Conservation (phyloP, 331 rosid genomes). For the Quercus lobata region DNA sequence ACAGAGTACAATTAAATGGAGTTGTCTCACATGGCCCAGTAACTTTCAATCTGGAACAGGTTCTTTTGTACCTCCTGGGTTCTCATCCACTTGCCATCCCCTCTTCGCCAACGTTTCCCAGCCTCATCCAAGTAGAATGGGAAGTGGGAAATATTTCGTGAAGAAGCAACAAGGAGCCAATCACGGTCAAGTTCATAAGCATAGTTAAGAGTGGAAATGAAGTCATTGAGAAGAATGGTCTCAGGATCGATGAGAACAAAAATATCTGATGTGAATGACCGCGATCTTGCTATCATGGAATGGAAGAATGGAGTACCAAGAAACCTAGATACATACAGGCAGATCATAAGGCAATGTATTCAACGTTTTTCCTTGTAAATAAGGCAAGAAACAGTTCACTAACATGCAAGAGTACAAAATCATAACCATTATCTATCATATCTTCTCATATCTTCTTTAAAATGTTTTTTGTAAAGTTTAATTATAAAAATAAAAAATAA, state of each 20-base stretch:
- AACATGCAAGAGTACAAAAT: neutral
- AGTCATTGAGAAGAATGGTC: slow-evolving; percentile 63
- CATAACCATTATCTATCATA: neutral
- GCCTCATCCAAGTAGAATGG: slow-evolving; percentile 55
- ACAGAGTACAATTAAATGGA: slow-evolving; percentile 20
- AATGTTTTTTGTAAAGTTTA: neutral
- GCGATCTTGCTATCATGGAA: slow-evolving; percentile 76
- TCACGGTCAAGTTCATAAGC: slow-evolving; percentile 53
- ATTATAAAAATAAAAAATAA: too few relatives aligned
- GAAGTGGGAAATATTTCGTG: slow-evolving; percentile 53
- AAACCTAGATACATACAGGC: slow-evolving; percentile 56
- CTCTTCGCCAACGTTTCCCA: slow-evolving; percentile 42
- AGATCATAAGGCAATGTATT: slow-evolving; percentile 21
- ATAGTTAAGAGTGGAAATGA: slow-evolving; percentile 57
- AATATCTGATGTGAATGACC: slow-evolving; percentile 52
- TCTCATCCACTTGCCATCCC: slow-evolving; percentile 34
- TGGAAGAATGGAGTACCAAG: slow-evolving; percentile 91
- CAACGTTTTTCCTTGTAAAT: neutral
- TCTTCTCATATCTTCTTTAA: neutral
- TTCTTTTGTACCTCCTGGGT: slow-evolving; percentile 55
- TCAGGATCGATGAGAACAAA: slow-evolving; percentile 62
- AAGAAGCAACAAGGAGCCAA: slow-evolving; percentile 82
- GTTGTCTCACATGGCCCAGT: slow-evolving; percentile 9
- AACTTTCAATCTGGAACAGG: slow-evolving; percentile 13
- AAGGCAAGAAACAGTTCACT: neutral